These are phyloP conservation scores for Malassezia sympodialis DNA, from an alignment of 1,284 basidiomycete species.

Conservation along the genomic window DNA sequence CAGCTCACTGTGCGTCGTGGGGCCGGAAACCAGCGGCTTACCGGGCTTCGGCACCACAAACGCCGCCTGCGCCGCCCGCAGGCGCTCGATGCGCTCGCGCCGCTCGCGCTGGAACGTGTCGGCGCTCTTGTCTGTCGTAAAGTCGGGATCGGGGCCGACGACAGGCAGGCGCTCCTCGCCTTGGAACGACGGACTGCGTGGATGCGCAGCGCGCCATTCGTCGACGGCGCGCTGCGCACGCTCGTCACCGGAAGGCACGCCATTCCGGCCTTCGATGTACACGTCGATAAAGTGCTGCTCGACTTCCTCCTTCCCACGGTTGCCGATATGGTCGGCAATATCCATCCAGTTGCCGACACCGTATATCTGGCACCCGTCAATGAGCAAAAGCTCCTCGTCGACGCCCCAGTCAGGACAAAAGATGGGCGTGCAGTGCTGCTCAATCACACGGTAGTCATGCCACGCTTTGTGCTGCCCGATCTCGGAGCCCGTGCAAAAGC, in stretches of 20 bases:
- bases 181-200: slow-evolving; percentile 17
- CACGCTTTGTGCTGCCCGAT: slow-evolving; percentile 73
- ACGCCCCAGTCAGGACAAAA: slow-evolving; percentile 94
- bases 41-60: slow-evolving; percentile 32
- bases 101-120: slow-evolving; percentile 43
- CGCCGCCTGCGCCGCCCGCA: slow-evolving; percentile 35
- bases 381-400: slow-evolving; percentile 86
- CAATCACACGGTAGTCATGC: slow-evolving; percentile 83
- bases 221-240: slow-evolving; percentile 25
- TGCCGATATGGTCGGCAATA: slow-evolving; percentile 89
- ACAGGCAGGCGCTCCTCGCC: slow-evolving; percentile 32
- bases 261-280: slow-evolving; percentile 57
- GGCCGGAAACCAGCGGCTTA: slow-evolving; percentile 79
- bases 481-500: slow-evolving; percentile 86
- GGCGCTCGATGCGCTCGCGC: slow-evolving; percentile 35
- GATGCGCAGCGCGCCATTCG: slow-evolving; percentile 14
- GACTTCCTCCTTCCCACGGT: slow-evolving; percentile 85
- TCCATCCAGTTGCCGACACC: slow-evolving; percentile 96
- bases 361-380: slow-evolving; percentile 78
- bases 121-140: slow-evolving; percentile 24
- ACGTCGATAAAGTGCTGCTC: slow-evolving; percentile 76
- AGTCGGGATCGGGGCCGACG: slow-evolving; percentile 34
- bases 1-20: slow-evolving; percentile 79
- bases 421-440: slow-evolving; percentile 94
- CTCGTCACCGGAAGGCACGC: slow-evolving; percentile 25